Conservation (phyloP, 1,284 basidiomycete genomes). For the Ceratobasidium theobromae region DNA sequence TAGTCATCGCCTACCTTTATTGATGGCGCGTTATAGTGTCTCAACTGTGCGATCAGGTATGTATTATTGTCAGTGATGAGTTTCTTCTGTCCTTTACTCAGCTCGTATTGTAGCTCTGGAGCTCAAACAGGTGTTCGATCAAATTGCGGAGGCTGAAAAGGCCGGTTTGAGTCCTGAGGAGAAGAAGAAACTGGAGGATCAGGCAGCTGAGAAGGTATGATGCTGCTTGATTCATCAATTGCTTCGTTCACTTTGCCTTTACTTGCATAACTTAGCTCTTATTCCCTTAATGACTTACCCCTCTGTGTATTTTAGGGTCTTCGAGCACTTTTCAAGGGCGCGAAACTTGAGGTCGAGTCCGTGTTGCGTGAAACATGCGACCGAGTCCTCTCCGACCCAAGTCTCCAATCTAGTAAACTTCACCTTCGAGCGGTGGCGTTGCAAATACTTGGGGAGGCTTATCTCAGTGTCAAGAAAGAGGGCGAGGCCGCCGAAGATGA, state of each 20-base stretch:
- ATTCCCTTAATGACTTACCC: background rate
- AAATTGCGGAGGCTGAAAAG: conserved; percentile 89
- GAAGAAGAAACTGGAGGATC: conserved; percentile 88
- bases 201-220: conserved; percentile 82
- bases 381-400: conserved; percentile 63
- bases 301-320: conserved; percentile 48
- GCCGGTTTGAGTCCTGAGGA: conserved; percentile 84
- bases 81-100: background rate
- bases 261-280: background rate
- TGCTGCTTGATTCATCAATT: background rate
- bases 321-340: conserved; percentile 91
- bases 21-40: conserved; percentile 55
- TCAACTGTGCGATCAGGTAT: conserved; percentile 71
- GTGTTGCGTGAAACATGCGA: conserved; percentile 94
- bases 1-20: conserved; percentile 21
- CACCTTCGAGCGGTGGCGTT: conserved; percentile 74
- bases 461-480: conserved; percentile 68
- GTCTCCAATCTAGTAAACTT: conserved; percentile 32
- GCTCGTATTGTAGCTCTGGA: conserved; percentile 66
- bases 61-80: background rate
- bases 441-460: conserved; percentile 80
- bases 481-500: conserved; percentile 60
- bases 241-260: background rate
- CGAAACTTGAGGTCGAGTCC: conserved; percentile 93
- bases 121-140: conserved; percentile 93